phyloP scores from a whole-genome alignment of 305 asterid genomes.

The Salvia sclarea region DNA sequence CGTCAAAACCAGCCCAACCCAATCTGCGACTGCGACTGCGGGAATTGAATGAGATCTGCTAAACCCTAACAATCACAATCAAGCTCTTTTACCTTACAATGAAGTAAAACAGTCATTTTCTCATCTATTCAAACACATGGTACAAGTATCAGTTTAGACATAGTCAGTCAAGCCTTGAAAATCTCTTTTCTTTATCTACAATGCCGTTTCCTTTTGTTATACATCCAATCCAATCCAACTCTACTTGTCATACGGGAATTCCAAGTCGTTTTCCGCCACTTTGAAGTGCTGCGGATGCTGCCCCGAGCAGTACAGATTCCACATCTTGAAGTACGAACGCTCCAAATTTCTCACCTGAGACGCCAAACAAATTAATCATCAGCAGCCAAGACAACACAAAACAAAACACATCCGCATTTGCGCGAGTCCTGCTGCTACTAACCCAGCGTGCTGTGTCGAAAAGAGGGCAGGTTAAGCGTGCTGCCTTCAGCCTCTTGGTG shows the following conservation, averaged over 20 bases:
- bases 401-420: too few species aligned
- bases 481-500: conserved; percentile 75
- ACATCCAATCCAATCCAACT: too few species aligned
- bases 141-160: conserved; percentile 18
- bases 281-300: conserved; percentile 82
- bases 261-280: conserved; percentile 75
- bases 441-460: conserved; percentile 96
- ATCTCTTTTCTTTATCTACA: conserved; percentile 51
- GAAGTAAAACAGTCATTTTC: too few species aligned
- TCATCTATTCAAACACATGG: too few species aligned
- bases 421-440: conserved; percentile 31
- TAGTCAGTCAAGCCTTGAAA: conserved; percentile 28
- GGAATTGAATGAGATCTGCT: too few species aligned
- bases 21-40: too few species aligned
- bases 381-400: too few species aligned
- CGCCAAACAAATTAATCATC: neutral
- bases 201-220: conserved; percentile 33
- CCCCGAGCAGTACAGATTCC: conserved; percentile 86
- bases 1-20: too few species aligned
- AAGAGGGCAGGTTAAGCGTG: conserved; percentile 75
- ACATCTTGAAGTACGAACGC: conserved; percentile 89
- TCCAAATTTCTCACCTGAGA: conserved; percentile 88
- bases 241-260: conserved; percentile 72
- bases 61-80: too few species aligned
- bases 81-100: too few species aligned